phyloP scores from a whole-genome alignment of 306 rosid species.

The Quercus agrifolia region DNA sequence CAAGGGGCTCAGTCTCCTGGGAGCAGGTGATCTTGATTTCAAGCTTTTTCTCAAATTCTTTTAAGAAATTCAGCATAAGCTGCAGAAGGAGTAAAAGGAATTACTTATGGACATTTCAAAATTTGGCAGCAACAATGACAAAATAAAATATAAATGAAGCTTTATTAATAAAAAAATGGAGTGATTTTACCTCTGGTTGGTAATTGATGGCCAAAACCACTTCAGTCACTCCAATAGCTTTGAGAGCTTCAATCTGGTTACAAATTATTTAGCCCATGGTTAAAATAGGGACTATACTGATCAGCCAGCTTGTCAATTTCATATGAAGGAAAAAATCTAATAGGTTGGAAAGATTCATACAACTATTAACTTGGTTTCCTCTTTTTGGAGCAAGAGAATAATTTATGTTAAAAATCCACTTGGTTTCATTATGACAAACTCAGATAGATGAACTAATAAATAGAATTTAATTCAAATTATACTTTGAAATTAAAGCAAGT shows the following conservation, averaged over 20 bases:
- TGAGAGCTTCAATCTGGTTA: slow-evolving; percentile 89
- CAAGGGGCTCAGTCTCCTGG: slow-evolving; percentile 98
- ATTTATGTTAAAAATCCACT: background rate
- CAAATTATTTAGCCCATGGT: background rate
- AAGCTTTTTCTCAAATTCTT: slow-evolving; percentile 85
- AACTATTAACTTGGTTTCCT: background rate
- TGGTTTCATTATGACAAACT: background rate
- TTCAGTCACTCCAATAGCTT: slow-evolving; percentile 89
- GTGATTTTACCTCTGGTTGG: slow-evolving; percentile 84
- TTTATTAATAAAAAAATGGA: background rate
- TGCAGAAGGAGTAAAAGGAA: slow-evolving; percentile 27
- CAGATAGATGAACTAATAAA: background rate
- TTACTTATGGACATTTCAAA: slow-evolving; percentile 9
- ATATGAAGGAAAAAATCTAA: background rate
- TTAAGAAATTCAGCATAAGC: slow-evolving; percentile 97
- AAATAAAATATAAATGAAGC: slow-evolving; percentile 10
- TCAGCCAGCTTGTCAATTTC: background rate
- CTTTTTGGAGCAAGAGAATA: background rate
- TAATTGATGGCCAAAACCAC: slow-evolving; percentile 97
- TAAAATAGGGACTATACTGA: background rate
- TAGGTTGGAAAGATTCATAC: background rate
- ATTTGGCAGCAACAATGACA: slow-evolving; percentile 13
- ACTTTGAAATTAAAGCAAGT: background rate
- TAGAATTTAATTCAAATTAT: background rate
- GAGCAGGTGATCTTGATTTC: slow-evolving; percentile 97